Evolutionary conservation across 805 yeast genomes (phyloP).

Genomic region (Kodamaea kaohsiungensis): DNA sequence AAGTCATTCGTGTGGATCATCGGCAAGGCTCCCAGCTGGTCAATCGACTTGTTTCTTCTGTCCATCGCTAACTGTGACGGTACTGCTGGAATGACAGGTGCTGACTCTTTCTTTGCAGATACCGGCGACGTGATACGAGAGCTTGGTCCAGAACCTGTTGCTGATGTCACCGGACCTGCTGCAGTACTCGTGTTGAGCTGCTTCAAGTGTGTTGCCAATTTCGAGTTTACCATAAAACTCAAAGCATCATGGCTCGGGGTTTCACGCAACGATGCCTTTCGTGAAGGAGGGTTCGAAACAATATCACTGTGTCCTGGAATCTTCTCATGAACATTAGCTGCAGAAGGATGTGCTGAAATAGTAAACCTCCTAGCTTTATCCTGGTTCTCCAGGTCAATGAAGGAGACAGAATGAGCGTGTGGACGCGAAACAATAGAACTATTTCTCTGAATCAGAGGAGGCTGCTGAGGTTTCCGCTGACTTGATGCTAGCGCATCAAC

Average conservation of each 20-base stretch:
- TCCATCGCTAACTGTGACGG: slow-evolving; percentile 2
- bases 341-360: slow-evolving; percentile 45
- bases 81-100: not conserved
- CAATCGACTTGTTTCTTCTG: slow-evolving; percentile 3
- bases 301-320: not conserved
- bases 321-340: slow-evolving; percentile 22
- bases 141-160: not conserved
- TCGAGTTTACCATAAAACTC: slow-evolving; percentile 11
- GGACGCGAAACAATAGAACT: not conserved
- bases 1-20: not conserved
- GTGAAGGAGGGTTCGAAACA: slow-evolving; percentile 11
- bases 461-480: not conserved
- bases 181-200: slow-evolving; percentile 2
- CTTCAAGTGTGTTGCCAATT: slow-evolving; percentile 10
- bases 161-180: not conserved
- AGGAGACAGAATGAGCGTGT: slow-evolving; percentile 29
- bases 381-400: slow-evolving; percentile 24
- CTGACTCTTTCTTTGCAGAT: not conserved
- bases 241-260: slow-evolving; percentile 11
- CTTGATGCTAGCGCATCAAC: not conserved
- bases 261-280: slow-evolving; percentile 15
- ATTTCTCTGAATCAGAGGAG: not conserved
- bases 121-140: slow-evolving; percentile 6
- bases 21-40: not conserved
- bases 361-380: slow-evolving; percentile 44